Evolutionary conservation across 495 filamentous ascomycete species (phyloP).

Genomic region (Bombardia bombarda): DNA sequence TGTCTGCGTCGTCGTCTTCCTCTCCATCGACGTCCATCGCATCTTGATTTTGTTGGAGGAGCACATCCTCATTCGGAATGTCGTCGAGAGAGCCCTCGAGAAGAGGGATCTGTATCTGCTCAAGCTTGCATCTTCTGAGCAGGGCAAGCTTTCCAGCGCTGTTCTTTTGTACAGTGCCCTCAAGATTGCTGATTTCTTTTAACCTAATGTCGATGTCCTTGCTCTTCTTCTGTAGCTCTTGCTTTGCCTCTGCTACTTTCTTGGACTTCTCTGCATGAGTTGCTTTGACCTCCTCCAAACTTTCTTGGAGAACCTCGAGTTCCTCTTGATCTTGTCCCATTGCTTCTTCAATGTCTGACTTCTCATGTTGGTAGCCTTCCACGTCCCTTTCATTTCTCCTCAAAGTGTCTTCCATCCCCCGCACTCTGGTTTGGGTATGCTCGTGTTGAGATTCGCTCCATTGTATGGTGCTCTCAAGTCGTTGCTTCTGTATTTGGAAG

Average conservation of each 20-base stretch:
- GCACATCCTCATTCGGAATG: conserved; percentile 78
- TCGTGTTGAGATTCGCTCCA: conserved; percentile 69
- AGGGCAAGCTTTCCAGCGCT: conserved; percentile 74
- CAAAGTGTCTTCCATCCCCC: conserved; percentile 55
- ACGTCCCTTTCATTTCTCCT: conserved; percentile 57
- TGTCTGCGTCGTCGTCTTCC: conserved; percentile 53
- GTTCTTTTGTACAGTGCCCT: conserved; percentile 75
- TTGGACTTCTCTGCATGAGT: conserved; percentile 60
- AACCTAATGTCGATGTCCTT: conserved; percentile 72
- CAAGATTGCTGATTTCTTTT: conserved; percentile 67
- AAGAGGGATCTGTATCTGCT: conserved; percentile 83
- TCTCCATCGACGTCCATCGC: conserved; percentile 80
- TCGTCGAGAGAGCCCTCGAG: conserved; percentile 72
- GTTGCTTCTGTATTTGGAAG: conserved; percentile 76
- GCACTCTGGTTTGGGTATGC: conserved; percentile 61
- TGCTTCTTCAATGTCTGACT: conserved; percentile 61
- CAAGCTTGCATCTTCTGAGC: conserved; percentile 83
- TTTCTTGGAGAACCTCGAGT: conserved; percentile 65
- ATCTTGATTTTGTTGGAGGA: conserved; percentile 60
- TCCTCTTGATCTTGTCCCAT: conserved; percentile 67
- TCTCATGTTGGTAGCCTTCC: conserved; percentile 61
- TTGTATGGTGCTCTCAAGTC: conserved; percentile 66
- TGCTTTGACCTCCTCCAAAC: conserved; percentile 58
- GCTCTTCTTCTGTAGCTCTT: conserved; percentile 75
- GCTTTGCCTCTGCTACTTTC: conserved; percentile 70